phyloP scores from a whole-genome alignment of 169 alveolate genomes.

The Plasmodium fragile region DNA sequence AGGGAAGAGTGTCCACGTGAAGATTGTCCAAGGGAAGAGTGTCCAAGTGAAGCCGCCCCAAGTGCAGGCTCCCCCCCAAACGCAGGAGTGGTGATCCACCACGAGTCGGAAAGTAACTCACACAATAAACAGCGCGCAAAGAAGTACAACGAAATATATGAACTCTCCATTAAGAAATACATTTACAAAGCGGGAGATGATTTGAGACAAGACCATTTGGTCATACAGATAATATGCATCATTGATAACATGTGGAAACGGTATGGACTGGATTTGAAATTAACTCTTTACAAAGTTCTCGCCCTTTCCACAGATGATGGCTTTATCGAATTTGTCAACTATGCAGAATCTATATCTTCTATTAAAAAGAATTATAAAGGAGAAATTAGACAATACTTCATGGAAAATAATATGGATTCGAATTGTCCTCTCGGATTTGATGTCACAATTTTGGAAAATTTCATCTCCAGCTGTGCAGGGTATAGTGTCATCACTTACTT shows the following conservation, averaged over 20 bases:
- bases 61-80: neutral
- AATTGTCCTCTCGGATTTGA: conserved; percentile 66
- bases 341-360: conserved; percentile 64
- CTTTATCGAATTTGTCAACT: conserved; percentile 83
- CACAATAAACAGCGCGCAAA: conserved; percentile 11
- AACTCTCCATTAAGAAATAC: conserved; percentile 55
- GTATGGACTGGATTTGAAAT: conserved; percentile 92
- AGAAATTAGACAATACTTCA: conserved; percentile 76
- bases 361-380: conserved; percentile 76
- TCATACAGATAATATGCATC: conserved; percentile 90
- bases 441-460: conserved; percentile 87
- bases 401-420: conserved; percentile 19
- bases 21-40: neutral
- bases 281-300: conserved; percentile 90
- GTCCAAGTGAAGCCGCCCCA: neutral
- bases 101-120: neutral
- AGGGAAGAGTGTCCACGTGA: neutral
- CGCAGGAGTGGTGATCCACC: neutral
- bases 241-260: conserved; percentile 91
- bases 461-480: conserved; percentile 97
- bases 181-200: conserved; percentile 97
- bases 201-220: conserved; percentile 95
- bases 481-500: conserved; percentile 97
- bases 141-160: conserved; percentile 54
- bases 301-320: conserved; percentile 90